Base-by-base conservation (phyloP, 352 stramenopile species). In the Phytophthora litchii region DNA sequence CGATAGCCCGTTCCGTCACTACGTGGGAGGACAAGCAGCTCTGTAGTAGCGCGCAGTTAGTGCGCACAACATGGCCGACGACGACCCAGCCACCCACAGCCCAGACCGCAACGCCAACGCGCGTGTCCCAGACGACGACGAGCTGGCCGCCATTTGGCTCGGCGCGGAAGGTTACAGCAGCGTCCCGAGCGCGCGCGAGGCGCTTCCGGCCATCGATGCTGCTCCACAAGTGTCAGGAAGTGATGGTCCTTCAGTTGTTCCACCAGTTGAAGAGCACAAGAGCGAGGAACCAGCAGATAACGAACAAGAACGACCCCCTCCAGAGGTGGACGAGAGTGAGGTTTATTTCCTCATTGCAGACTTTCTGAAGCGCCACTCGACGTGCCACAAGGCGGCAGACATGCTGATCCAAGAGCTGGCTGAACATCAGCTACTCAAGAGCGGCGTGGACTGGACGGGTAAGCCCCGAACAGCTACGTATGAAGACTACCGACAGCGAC, bases 261-360 rank as follows among this genome's bases (percentile, higher is more conserved):
- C 54, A 11, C 12, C 55, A 49, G 10, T 48, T 54, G 57, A 60
- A 32, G 52, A 64, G 45, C n/a, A 53, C 13, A 54, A 61, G 48
- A 60, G 58, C 34, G 44, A 46, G 9, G 14, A 47, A 12, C 9
- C 35, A 37, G 32, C 38, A 20, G 51, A 54, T 32, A 25, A 35
- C 29, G 17, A 64, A 14, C 34, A 58, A 17, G 13, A 53, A n/a
- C 16, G 11, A 7, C 10, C 10, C 1, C 29, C 16, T 19, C 45
- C 21, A 10, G 19, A 17, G 11, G 54, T 81, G 29, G 63, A 72
- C 34, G 63, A 72, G 51, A 76, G 67, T 72, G 87, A 95, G 67
- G 73, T 95, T 23, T 84, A 86, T 49, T 95, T 94, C 67, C 69
- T 95, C 46, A 91, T 95, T 55, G 87, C 87, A 1, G 83, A 94